Evolutionary conservation across 1,139 yeast genomes (phyloP).

Genomic region (Yamadazyma kanchanaburiensis): DNA sequence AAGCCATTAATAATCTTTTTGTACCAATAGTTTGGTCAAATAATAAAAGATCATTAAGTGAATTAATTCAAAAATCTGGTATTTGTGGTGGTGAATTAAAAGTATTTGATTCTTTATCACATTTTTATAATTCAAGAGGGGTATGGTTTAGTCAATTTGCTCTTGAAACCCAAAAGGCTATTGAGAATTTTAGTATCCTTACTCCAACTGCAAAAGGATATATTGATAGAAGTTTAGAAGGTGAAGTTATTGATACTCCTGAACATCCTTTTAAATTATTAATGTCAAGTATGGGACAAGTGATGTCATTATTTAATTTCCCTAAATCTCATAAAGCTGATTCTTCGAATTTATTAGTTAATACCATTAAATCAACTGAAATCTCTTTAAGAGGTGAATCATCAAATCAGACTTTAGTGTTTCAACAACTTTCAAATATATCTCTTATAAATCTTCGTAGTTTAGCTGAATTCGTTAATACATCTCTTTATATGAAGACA

Average conservation of each 20-base stretch:
- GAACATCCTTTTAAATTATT: slow-evolving; percentile 24
- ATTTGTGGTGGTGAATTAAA: slow-evolving; percentile 9
- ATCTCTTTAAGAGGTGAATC: slow-evolving; percentile 60
- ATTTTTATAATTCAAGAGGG: slow-evolving; percentile 14
- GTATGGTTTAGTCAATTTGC: slow-evolving; percentile 28
- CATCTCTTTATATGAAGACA: slow-evolving; percentile 30
- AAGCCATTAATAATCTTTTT: slow-evolving; percentile 79
- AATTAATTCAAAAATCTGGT: slow-evolving; percentile 17
- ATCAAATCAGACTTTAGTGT: slow-evolving; percentile 37
- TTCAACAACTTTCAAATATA: slow-evolving; percentile 61
- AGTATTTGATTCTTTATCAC: slow-evolving; percentile 14
- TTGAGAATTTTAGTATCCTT: slow-evolving; percentile 22
- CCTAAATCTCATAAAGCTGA: slow-evolving; percentile 40
- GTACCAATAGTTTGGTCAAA: slow-evolving; percentile 63
- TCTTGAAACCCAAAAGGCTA: slow-evolving; percentile 18
- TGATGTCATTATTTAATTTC: slow-evolving; percentile 34
- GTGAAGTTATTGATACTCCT: slow-evolving; percentile 8
- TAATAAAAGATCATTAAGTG: slow-evolving; percentile 31
- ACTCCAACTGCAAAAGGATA: slow-evolving; percentile 19
- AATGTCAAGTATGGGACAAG: slow-evolving; percentile 35
- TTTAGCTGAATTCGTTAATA: slow-evolving; percentile 41
- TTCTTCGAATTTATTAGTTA: slow-evolving; percentile 37
- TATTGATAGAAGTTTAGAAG: slow-evolving; percentile 21
- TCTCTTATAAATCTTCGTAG: slow-evolving; percentile 56
- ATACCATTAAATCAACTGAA: slow-evolving; percentile 63